Base-by-base conservation (phyloP, 1,284 basidiomycete species). In the Malassezia japonica region DNA sequence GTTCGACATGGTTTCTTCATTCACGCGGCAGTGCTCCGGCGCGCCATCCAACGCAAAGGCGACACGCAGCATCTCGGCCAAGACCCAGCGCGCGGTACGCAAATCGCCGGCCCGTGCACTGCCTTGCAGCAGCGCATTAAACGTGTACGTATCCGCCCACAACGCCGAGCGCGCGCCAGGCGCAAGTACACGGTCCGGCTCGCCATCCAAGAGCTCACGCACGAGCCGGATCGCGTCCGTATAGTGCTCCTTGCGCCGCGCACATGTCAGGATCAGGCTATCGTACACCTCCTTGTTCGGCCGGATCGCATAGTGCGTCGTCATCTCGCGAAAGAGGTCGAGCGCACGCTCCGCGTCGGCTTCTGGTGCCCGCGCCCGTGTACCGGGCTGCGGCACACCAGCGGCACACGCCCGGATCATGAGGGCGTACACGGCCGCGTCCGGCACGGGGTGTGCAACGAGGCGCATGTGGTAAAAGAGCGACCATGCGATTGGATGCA, bases 401-500 rank as follows among this genome's bases (percentile, higher is more conserved):
- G 78, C 76, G 0, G 83, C 84, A 60, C 92, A 96, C 0, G 87
- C 85, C 1, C 80, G 79, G 62, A 98, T 90, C 87, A 98, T 94
- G 23, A 82, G 72, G 0, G 83, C 80, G 74, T 91, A 98, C 5
- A 91, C 75, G 15, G 79, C 74, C 2, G 78, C 77, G 55, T 86
- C 82, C 0, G 92, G 90, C 2, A 77, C 75, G 0, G 88, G 83
- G 67, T 98, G 89, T 0, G 91, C 87, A 6, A 86, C 84, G 47
- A 95, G 86, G 46, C 94, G 86, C 87, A 95, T 94, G 72, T 96
- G 90, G 2, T 86, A 78, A 72, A 89, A 96, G 21, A 96, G 78
- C 64, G 95, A 87, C 87, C 87, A 94, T 1, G 53, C 62, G 10
- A 60, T 15, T 9, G 56, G 52, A 25, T 62, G 58, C 15, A 63